Conservation (phyloP, 2,329 filamentous ascomycete species). For the Clathrospora elynae region DNA sequence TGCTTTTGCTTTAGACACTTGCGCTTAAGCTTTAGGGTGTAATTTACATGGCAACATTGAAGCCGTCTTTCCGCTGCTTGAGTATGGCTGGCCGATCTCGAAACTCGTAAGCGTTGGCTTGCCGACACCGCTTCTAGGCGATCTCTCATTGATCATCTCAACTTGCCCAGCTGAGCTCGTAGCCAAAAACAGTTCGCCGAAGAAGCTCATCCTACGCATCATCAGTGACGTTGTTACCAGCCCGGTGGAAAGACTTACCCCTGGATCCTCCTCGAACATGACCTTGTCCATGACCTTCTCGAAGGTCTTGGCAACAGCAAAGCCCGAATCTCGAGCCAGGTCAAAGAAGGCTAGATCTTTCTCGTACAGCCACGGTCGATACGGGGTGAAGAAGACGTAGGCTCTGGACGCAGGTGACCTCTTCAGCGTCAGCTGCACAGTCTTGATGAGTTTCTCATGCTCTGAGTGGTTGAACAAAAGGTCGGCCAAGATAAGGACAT, state of each 20-base stretch:
- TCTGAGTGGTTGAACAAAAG: constrained; percentile 90
- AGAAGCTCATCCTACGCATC: constrained; percentile 69
- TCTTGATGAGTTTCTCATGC: constrained; percentile 76
- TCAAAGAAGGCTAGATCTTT: constrained; percentile 90
- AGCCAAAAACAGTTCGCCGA: constrained; percentile 81
- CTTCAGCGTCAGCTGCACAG: constrained; percentile 70
- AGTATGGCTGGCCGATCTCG: background rate
- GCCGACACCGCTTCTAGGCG: background rate
- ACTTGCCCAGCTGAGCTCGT: constrained; percentile 67
- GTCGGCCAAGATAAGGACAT: constrained; percentile 84
- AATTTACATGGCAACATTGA: too few relatives aligned
- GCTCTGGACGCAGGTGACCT: constrained; percentile 63
- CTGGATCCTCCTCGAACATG: constrained; percentile 87
- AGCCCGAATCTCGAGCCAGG: constrained; percentile 69
- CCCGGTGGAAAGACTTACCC: constrained; percentile 55
- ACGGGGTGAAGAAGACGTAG: constrained; percentile 92
- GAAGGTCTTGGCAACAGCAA: constrained; percentile 77
- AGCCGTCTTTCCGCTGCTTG: too few relatives aligned
- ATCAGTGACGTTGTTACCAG: background rate
- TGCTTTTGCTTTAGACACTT: too few relatives aligned
- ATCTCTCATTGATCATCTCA: constrained; percentile 2
- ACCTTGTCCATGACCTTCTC: constrained; percentile 83
- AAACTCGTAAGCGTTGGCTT: background rate
- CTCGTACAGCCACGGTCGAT: constrained; percentile 85
- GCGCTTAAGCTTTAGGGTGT: too few relatives aligned